These are phyloP conservation scores for Penicillium cosmopolitanum DNA, from an alignment of 495 filamentous ascomycete genomes.

Conservation along the genomic window DNA sequence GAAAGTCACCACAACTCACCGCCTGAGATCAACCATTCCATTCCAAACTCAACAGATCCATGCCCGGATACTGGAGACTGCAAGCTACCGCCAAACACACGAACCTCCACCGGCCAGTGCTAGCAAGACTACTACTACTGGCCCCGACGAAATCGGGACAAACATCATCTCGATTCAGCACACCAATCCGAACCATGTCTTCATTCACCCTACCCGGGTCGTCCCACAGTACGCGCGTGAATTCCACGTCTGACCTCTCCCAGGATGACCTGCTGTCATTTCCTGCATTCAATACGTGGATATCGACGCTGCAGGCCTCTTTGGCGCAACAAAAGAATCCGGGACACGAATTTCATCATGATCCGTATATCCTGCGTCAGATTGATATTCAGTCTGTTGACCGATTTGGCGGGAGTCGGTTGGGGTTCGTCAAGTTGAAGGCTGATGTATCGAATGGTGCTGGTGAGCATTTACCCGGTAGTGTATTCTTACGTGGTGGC, in stretches of 20 bases:
- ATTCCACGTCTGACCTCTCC: constrained; percentile 60
- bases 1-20: background rate
- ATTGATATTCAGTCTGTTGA: constrained; percentile 78
- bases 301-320: constrained; percentile 65
- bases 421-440: constrained; percentile 81
- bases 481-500: constrained; percentile 78
- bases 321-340: constrained; percentile 62
- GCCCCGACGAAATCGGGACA: background rate
- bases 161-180: constrained; percentile 12
- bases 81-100: constrained; percentile 11
- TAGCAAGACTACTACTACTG: background rate
- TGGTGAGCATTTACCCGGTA: constrained; percentile 72
- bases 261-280: constrained; percentile 69
- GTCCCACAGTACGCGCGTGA: constrained; percentile 46
- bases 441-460: constrained; percentile 64
- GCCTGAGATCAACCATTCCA: constrained; percentile 2
- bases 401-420: constrained; percentile 62
- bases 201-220: constrained; percentile 24
- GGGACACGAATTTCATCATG: constrained; percentile 68
- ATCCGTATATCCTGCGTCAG: constrained; percentile 70
- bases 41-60: constrained; percentile 7
- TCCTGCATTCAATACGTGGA: constrained; percentile 74
- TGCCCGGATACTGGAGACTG: constrained; percentile 11
- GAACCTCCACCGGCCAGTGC: background rate
- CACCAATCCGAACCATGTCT: background rate